These are phyloP conservation scores for Hypoxylon rickii DNA, from an alignment of 495 filamentous ascomycete genomes.

Conservation along the genomic window DNA sequence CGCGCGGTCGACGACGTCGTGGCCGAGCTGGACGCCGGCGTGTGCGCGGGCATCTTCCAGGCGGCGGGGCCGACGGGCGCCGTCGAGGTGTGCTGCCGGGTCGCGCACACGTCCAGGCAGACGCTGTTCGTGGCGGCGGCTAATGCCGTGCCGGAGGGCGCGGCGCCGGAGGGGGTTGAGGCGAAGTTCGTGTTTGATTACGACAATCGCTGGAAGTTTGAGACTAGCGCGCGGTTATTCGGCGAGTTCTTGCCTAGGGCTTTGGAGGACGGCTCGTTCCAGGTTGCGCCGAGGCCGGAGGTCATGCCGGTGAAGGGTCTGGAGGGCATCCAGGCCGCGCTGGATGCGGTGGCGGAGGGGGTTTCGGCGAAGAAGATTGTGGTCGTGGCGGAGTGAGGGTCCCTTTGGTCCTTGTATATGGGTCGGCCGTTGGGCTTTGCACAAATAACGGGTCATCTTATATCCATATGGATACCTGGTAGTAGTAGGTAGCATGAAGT, in stretches of 20 bases:
- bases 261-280: slow-evolving; percentile 24
- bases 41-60: slow-evolving; percentile 26
- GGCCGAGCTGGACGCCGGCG: slow-evolving; percentile 20
- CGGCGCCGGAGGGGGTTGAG: slow-evolving; percentile 7
- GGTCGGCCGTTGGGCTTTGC: no score
- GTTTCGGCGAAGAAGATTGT: slow-evolving; percentile 56
- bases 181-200: slow-evolving; percentile 3
- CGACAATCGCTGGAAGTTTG: slow-evolving; percentile 1
- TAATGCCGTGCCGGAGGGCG: slow-evolving; percentile 4
- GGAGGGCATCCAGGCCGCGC: slow-evolving; percentile 37
- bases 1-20: slow-evolving; percentile 36
- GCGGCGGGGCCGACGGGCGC: slow-evolving; percentile 21
- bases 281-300: slow-evolving; percentile 35
- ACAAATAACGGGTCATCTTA: no score
- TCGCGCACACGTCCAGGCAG: slow-evolving; percentile 23
- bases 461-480: no score
- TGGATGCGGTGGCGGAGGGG: slow-evolving; percentile 42
- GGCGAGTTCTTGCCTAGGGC: slow-evolving; percentile 31
- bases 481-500: no score
- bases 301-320: slow-evolving; percentile 34
- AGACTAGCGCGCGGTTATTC: slow-evolving; percentile 21
- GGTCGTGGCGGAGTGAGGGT: slow-evolving; percentile 26
- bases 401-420: neutral
- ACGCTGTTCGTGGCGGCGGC: slow-evolving; percentile 19
- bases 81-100: slow-evolving; percentile 13